Percentiles rank a stretch among this genome's conserved stretches.
These are phyloP conservation scores for Neurospora sp. DNA, from an alignment of 495 filamentous ascomycete species.

Conservation along the genomic window DNA sequence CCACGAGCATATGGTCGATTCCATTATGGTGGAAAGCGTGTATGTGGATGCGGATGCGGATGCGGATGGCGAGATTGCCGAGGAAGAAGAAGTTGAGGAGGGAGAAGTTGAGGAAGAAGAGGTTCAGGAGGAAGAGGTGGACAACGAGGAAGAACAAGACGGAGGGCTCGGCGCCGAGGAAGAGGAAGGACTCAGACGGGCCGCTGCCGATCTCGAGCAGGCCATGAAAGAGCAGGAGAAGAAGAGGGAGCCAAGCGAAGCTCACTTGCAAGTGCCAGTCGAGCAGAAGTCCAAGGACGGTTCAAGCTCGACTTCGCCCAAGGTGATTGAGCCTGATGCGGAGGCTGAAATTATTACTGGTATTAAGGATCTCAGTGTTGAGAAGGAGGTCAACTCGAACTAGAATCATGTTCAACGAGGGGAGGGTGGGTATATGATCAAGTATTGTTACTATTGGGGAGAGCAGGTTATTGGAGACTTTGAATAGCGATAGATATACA, in stretches of 20 bases:
- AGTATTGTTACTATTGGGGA: background rate
- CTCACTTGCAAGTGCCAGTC: background rate
- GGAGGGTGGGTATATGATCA: background rate
- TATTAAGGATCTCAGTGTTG: constrained; percentile 30
- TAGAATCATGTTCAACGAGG: background rate
- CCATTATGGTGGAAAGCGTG: constrained; percentile 18
- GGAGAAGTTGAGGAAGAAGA: constrained; percentile 1
- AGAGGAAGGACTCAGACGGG: background rate
- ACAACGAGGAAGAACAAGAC: background rate
- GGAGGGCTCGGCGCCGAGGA: background rate
- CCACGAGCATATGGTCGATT: constrained; percentile 15
- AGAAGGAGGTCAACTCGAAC: constrained; percentile 16
- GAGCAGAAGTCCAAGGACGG: background rate
- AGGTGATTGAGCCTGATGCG: constrained; percentile 21
- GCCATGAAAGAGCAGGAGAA: background rate
- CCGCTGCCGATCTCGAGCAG: background rate
- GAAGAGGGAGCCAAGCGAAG: background rate
- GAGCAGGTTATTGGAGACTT: background rate
- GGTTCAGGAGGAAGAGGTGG: background rate
- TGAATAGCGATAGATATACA: background rate
- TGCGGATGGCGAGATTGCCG: constrained; percentile 28
- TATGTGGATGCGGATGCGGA: constrained; percentile 27
- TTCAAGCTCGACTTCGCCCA: constrained; percentile 4
- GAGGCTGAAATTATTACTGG: constrained; percentile 42
- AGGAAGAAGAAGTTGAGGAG: constrained; percentile 26